Evolutionary conservation across 2,329 filamentous ascomycete species (phyloP).

Genomic region (Grosmannia huntii): DNA sequence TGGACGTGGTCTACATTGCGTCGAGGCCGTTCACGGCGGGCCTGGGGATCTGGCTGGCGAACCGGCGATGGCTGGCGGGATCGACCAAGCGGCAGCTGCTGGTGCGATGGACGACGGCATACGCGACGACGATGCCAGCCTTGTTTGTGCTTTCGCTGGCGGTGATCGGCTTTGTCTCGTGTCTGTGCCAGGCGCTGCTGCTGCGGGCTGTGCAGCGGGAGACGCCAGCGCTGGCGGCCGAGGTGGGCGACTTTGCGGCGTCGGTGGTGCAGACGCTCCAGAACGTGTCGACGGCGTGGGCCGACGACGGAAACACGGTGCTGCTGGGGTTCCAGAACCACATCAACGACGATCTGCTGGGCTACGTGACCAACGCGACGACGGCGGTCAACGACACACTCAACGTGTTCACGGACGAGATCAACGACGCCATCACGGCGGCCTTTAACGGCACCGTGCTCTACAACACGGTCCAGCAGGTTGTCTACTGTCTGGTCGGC

Average conservation of each 20-base stretch:
- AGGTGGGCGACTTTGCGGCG: slow-evolving; percentile 70
- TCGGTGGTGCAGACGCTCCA: slow-evolving; percentile 62
- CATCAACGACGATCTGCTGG: slow-evolving; percentile 75
- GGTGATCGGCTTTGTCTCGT: slow-evolving; percentile 68
- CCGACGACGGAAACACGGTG: slow-evolving; percentile 59
- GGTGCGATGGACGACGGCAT: slow-evolving; percentile 71
- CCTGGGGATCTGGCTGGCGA: slow-evolving; percentile 57
- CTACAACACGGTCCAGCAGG: slow-evolving; percentile 61
- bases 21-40: slow-evolving; percentile 67
- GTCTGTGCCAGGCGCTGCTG: slow-evolving; percentile 71
- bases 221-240: slow-evolving; percentile 57
- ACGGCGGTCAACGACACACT: slow-evolving; percentile 74
- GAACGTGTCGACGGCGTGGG: slow-evolving; percentile 65
- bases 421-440: slow-evolving; percentile 57
- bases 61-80: slow-evolving; percentile 31
- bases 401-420: slow-evolving; percentile 67
- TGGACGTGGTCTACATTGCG: slow-evolving; percentile 82
- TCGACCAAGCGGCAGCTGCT: slow-evolving; percentile 54
- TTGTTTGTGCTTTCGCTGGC: slow-evolving; percentile 79
- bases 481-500: slow-evolving; percentile 77
- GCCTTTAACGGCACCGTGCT: slow-evolving; percentile 78
- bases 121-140: slow-evolving; percentile 72
- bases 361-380: slow-evolving; percentile 78
- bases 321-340: slow-evolving; percentile 41
- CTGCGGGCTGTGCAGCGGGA: slow-evolving; percentile 60